A percentile compares a stretch with the other conserved stretches of the same genome.
These are phyloP conservation scores for Raffaelea arxii DNA, from an alignment of 2,329 filamentous ascomycete genomes.

Conservation along the genomic window DNA sequence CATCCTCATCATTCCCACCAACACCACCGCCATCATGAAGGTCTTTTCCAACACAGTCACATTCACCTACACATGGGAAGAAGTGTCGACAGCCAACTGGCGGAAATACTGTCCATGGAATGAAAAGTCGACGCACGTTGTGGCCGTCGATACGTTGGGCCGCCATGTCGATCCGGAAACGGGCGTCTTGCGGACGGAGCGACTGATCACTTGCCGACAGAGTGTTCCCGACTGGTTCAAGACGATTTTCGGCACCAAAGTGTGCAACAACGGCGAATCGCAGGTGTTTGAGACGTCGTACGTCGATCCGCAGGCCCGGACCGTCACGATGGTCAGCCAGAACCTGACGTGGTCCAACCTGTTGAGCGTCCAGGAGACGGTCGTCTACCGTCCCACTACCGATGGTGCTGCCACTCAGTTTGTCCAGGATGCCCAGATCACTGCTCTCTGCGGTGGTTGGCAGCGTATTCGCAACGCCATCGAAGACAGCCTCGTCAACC, in stretches of 20 bases:
- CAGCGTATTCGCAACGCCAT: slow-evolving; percentile 94
- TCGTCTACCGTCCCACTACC: slow-evolving; percentile 60
- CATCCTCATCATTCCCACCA: neutral
- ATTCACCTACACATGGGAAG: slow-evolving; percentile 97
- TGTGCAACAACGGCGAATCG: slow-evolving; percentile 52
- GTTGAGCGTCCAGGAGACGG: slow-evolving; percentile 85
- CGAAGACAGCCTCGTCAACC: slow-evolving; percentile 76
- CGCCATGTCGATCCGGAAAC: slow-evolving; percentile 49
- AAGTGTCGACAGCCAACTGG: slow-evolving; percentile 97
- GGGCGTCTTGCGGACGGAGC: slow-evolving; percentile 52
- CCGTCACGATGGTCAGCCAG: slow-evolving; percentile 91
- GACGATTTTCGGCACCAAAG: slow-evolving; percentile 61
- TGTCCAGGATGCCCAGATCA: slow-evolving; percentile 82
- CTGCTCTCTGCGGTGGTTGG: slow-evolving; percentile 91
- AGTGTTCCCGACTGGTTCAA: slow-evolving; percentile 70
- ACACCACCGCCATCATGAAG: slow-evolving; percentile 55
- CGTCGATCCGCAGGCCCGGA: slow-evolving; percentile 73
- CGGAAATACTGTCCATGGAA: slow-evolving; percentile 99
- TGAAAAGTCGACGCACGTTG: slow-evolving; percentile 93
- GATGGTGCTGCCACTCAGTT: slow-evolving; percentile 55
- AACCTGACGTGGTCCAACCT: slow-evolving; percentile 92
- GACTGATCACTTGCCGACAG: slow-evolving; percentile 53
- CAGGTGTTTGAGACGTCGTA: slow-evolving; percentile 95
- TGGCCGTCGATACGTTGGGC: slow-evolving; percentile 86
- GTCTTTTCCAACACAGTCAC: slow-evolving; percentile 85